phyloP scores from a whole-genome alignment of 2,329 filamentous ascomycete genomes.

The Herpomyces periplanetae region DNA sequence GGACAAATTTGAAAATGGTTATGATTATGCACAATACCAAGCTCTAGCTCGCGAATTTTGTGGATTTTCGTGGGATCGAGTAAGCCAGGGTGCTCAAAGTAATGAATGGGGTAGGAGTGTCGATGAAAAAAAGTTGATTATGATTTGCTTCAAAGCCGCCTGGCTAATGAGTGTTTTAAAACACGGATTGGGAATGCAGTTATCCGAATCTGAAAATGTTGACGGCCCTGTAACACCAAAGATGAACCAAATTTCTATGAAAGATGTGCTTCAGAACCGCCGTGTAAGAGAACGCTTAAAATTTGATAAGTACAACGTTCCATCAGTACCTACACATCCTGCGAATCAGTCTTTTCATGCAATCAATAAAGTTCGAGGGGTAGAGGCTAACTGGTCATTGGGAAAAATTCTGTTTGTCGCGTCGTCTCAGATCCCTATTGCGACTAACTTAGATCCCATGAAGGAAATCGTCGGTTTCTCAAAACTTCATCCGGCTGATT shows the following conservation, averaged over 20 bases:
- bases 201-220: conserved; percentile 31
- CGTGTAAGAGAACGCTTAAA: too few relatives aligned
- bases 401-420: conserved; percentile 90
- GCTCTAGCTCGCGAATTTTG: conserved; percentile 51
- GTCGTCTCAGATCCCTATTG: conserved; percentile 52
- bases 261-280: conserved; percentile 27
- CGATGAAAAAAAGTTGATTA: conserved; percentile 27
- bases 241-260: conserved; percentile 25
- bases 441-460: too few relatives aligned
- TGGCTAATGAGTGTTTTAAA: conserved; percentile 93
- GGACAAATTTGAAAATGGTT: conserved; percentile 33
- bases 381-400: conserved; percentile 85
- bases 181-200: conserved; percentile 69
- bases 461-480: too few relatives aligned
- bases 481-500: too few relatives aligned
- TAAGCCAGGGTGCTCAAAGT: conserved; percentile 21
- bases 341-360: conserved; percentile 65
- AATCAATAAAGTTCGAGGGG: conserved; percentile 56
- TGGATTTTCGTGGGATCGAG: conserved; percentile 35
- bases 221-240: conserved; percentile 15
- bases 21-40: conserved; percentile 69
- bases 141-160: conserved; percentile 87
- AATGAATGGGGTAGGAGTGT: conserved; percentile 37
- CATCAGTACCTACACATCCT: too few relatives aligned
- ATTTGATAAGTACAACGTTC: too few relatives aligned